Evolutionary conservation across 2,329 filamentous ascomycete species (phyloP), one percentile per base, ranked within the genome.

Genomic region (Xylaria sp.): DNA sequence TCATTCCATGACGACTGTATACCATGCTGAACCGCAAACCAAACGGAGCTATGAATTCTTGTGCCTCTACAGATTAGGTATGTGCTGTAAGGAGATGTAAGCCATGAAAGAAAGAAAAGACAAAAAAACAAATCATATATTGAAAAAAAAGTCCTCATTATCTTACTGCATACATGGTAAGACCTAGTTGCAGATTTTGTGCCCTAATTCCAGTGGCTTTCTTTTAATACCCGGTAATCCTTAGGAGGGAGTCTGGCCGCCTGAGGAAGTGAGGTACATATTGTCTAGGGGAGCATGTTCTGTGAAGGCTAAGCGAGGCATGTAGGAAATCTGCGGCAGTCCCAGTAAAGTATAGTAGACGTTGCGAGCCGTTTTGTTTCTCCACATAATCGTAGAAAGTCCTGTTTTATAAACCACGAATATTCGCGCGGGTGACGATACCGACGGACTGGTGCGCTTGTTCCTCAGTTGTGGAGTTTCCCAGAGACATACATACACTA

Each of bases 371-470:
- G 20, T 48, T 21, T 26, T 5, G 39, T 44, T 57, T 57, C 54
- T 38, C 54, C 54, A 50, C 54, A 42, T 37, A 26, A 47, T 56
- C 44, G 49, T 39, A 24, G 39, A 26, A 47, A 51, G 50, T 40
- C 50, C 46, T 45, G 55, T 58, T 58, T 58, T 48, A 26, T 26
- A 26, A 6, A 9, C 24, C 24, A 13, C 16, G 52, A 45, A 21
- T 54, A 40, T 40, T 42, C 48, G 17, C 38, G 22, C 41, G 44
- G 43, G 39, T 44, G 43, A 39, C 26, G 48, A 58, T 49, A 48
- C 19, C 29, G 43, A 42, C 48, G 21, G 48, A 43, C 39, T 41
- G 39, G 47, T 37, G 47, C 34, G 7, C 24, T 42, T 44, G 40
- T 50, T 48, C 29, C 16, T 13, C 8, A 34, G 29, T 34, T 34